A percentile compares a stretch with the other conserved stretches of the same genome.
These are phyloP conservation scores for Salix arbutifolia DNA, from an alignment of 345 rosid genomes.

Conservation along the genomic window DNA sequence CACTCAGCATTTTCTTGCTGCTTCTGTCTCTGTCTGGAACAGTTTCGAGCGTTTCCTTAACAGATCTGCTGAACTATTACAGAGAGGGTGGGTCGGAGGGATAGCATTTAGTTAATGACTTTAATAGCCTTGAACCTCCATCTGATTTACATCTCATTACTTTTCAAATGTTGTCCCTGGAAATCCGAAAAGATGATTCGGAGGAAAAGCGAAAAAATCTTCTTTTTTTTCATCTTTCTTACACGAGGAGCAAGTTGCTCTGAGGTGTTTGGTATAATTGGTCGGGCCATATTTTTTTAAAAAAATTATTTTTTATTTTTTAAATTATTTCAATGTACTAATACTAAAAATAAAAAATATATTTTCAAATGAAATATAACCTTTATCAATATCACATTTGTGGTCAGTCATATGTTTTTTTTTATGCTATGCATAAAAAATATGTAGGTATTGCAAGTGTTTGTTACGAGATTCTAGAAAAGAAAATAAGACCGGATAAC, in stretches of 20 bases:
- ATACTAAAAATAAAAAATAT: too few species aligned
- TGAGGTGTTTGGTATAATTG: too few species aligned
- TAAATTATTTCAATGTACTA: too few species aligned
- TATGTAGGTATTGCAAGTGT: too few species aligned
- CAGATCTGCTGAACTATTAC: slow-evolving; percentile 18
- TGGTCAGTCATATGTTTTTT: too few species aligned
- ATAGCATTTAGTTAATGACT: slow-evolving; percentile 1
- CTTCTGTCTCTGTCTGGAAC: neutral
- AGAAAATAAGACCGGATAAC: too few species aligned
- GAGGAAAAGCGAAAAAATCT: neutral
- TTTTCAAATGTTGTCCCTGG: slow-evolving; percentile 2
- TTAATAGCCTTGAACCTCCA: slow-evolving; percentile 3
- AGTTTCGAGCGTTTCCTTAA: slow-evolving; percentile 17
- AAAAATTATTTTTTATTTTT: too few species aligned
- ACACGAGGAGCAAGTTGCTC: neutral
- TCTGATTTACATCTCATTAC: slow-evolving; percentile 15
- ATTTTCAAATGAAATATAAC: too few species aligned
- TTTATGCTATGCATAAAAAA: too few species aligned
- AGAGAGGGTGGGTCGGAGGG: neutral
- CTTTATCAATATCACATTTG: too few species aligned
- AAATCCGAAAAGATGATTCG: slow-evolving; percentile 6
- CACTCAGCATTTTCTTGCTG: slow-evolving; percentile 1
- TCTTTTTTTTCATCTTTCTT: neutral
- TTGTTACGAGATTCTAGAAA: too few species aligned
- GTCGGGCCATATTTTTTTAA: too few species aligned